A percentile compares a stretch with the other conserved stretches of the same genome.
Conservation (phyloP, 148 eudicot genomes). For the Euryodendron excelsum region DNA sequence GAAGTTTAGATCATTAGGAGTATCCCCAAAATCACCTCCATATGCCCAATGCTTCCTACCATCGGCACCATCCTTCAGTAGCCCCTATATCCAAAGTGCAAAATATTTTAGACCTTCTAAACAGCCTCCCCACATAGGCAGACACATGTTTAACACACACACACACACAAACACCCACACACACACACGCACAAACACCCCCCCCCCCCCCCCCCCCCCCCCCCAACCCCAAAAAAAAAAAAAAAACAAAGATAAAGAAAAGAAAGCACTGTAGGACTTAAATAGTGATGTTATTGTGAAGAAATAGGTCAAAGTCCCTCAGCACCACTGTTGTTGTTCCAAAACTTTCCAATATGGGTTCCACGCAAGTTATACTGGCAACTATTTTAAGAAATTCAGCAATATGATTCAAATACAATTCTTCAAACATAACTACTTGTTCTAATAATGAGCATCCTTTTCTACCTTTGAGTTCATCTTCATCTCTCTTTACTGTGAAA, state of each 20-base stretch:
- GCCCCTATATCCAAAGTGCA: slow-evolving; percentile 51
- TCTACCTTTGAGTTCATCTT: neutral
- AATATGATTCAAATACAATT: neutral
- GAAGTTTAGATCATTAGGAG: slow-evolving; percentile 89
- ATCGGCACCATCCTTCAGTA: slow-evolving; percentile 69
- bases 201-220: no score
- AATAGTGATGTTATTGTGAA: no score
- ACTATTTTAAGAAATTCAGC: neutral
- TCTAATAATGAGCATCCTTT: neutral
- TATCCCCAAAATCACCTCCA: slow-evolving; percentile 98
- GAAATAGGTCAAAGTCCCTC: no score
- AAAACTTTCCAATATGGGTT: no score
- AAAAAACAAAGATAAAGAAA: no score
- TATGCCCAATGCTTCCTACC: slow-evolving; percentile 89
- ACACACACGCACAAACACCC: no score
- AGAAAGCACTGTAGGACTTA: no score
- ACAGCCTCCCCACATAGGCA: neutral
- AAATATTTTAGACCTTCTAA: neutral
- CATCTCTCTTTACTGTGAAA: neutral
- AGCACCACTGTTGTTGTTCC: no score
- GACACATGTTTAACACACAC: neutral
- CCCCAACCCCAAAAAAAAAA: no score
- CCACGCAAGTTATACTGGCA: neutral
- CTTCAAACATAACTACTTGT: neutral
- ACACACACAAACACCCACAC: no score